Conservation (phyloP, 2,329 filamentous ascomycete genomes). For the Blumeria hordei region DNA sequence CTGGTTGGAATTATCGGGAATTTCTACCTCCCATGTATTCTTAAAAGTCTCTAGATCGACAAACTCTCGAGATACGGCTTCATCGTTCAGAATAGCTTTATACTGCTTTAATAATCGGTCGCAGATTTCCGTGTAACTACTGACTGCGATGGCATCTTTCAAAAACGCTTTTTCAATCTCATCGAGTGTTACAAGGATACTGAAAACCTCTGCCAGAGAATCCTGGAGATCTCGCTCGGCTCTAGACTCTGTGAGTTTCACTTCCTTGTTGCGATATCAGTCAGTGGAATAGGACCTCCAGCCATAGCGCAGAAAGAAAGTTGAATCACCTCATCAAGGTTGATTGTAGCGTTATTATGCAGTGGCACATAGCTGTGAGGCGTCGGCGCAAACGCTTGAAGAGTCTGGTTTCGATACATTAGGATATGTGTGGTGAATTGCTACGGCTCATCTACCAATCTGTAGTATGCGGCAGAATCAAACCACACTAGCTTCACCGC, state of each 20-base stretch:
- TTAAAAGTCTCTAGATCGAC: constrained; percentile 80
- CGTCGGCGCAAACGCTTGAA: constrained; percentile 16
- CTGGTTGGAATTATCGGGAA: not conserved
- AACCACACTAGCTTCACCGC: too few species aligned
- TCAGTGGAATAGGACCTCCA: not conserved
- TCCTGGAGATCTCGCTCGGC: constrained; percentile 86
- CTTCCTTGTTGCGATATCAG: constrained; percentile 34
- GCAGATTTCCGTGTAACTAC: constrained; percentile 91
- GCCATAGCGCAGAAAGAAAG: not conserved
- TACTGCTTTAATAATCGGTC: constrained; percentile 87
- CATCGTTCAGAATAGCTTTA: constrained; percentile 77
- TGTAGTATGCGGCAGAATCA: too few species aligned
- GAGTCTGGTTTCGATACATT: constrained; percentile 8
- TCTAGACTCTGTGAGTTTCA: constrained; percentile 68
- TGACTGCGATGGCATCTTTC: constrained; percentile 78
- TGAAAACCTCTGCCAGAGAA: constrained; percentile 90
- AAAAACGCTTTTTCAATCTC: constrained; percentile 91
- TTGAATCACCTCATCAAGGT: constrained; percentile 55
- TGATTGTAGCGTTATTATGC: constrained; percentile 67
- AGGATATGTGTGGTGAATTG: too few species aligned
- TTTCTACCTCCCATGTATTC: constrained; percentile 63
- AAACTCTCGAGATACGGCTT: constrained; percentile 73
- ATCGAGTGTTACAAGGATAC: constrained; percentile 87
- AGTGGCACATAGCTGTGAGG: constrained; percentile 61
- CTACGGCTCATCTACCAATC: too few species aligned